These are phyloP conservation scores for Venturia asperata DNA, from an alignment of 2,329 filamentous ascomycete genomes.

Conservation along the genomic window DNA sequence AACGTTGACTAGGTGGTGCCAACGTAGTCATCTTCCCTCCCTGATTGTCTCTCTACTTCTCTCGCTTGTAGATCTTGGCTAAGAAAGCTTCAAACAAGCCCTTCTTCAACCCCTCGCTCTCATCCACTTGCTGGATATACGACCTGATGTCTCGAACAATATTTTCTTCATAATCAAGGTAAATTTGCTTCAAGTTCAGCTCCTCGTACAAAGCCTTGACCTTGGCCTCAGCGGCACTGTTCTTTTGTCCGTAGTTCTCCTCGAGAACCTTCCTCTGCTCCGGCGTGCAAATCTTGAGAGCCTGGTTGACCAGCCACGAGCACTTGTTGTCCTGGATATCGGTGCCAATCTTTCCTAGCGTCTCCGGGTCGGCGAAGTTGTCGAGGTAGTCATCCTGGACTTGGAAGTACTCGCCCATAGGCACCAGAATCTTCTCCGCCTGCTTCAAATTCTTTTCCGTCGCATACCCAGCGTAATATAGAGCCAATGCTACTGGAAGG, in stretches of 20 bases:
- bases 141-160: conserved; percentile 67
- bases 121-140: conserved; percentile 74
- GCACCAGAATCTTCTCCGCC: conserved; percentile 86
- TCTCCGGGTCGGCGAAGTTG: conserved; percentile 86
- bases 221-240: conserved; percentile 70
- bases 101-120: conserved; percentile 84
- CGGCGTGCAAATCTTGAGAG: conserved; percentile 67
- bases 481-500: conserved; percentile 84
- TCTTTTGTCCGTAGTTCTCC: conserved; percentile 89
- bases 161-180: conserved; percentile 85
- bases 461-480: conserved; percentile 78
- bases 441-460: conserved; percentile 84
- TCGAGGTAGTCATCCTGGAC: conserved; percentile 98
- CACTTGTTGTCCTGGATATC: conserved; percentile 99
- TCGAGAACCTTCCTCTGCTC: conserved; percentile 86
- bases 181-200: conserved; percentile 73
- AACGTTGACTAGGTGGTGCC: not conserved
- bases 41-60: conserved; percentile 55
- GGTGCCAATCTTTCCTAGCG: conserved; percentile 97
- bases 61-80: conserved; percentile 95
- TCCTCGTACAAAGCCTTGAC: conserved; percentile 88
- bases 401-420: conserved; percentile 98
- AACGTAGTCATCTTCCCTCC: too few species aligned
- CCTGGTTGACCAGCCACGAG: conserved; percentile 96
- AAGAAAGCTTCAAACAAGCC: conserved; percentile 83